Base-by-base conservation (phyloP, 345 rosid species). In the Erucastrum elatum region DNA sequence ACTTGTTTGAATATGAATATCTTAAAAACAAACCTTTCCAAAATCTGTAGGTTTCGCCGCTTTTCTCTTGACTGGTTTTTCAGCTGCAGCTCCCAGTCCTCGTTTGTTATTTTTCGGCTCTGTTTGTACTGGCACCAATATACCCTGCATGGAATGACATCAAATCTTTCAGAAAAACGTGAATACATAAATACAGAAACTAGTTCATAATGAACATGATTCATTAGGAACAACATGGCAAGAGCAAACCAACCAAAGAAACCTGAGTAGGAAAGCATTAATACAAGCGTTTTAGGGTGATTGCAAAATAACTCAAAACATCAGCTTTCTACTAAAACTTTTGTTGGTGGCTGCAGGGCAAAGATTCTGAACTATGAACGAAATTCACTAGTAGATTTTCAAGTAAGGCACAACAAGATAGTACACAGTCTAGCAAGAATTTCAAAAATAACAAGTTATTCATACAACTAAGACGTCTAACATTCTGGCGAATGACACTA, bases 21-120 rank as follows among this genome's bases (percentile, higher is more conserved):
- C 17, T 51, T 9, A 15, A 27, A 4, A 64, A 35, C 30, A 51
- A 37, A 84, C 80, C 84, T 82, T 71, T 7, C 68, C 78, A 30
- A 87, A 82, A 29, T 16, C 41, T 21, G 77, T 35, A 33, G 66
- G 74, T 29, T 82, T 85, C 61, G 68, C 46, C 1, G 35, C 72
- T 72, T 84, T 86, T 80, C 85, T 88, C 84, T 88, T 87, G 5
- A 6, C 25, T 12, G 63, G 68, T 68, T 67, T 80, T 55, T 80
- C 87, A 31, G 94, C 89, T 49, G 75, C 86, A 27, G 94, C 89
- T 77, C 98, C 98, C 5, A 94, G 37, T 26, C 98, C 98, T 21
- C 89, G 86, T 81, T 90, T 94, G 78, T 94, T 88, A 56, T 85
- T 81, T 80, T 94, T 94, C 80, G 78, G 53, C 58, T 73, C 74